Percentiles rank a stretch among this genome's conserved stretches.
These are phyloP conservation scores for Rosa persica DNA, from an alignment of 306 rosid species.

Conservation along the genomic window DNA sequence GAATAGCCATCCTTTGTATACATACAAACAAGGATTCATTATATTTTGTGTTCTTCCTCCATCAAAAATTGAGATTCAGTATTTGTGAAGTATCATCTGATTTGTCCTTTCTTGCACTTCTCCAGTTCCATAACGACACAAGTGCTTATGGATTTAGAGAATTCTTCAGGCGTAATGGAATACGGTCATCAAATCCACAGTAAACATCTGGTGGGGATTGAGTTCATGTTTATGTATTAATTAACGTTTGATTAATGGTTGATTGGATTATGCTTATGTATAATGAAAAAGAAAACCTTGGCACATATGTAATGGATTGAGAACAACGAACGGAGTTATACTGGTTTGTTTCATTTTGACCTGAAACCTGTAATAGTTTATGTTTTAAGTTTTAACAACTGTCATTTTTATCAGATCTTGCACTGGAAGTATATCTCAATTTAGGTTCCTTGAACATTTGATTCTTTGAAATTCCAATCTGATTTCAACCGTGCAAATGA, in stretches of 20 bases:
- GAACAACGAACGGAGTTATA: not conserved
- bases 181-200: slow-evolving; percentile 44
- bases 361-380: not conserved
- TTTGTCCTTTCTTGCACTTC: slow-evolving; percentile 21
- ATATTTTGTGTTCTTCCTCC: not conserved
- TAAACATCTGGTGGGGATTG: slow-evolving; percentile 22
- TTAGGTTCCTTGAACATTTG: not conserved
- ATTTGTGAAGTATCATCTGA: not conserved
- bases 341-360: slow-evolving; percentile 2
- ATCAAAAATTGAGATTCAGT: not conserved
- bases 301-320: slow-evolving; percentile 2
- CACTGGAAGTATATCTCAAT: not conserved
- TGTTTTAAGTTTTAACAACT: not conserved
- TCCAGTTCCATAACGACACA: slow-evolving; percentile 72
- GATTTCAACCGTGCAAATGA: not conserved
- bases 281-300: not conserved
- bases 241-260: not conserved
- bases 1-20: not conserved
- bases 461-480: not conserved
- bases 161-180: slow-evolving; percentile 76
- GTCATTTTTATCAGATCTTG: not conserved
- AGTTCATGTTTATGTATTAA: slow-evolving; percentile 1
- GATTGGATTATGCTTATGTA: not conserved
- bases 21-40: not conserved
- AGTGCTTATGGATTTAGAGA: slow-evolving; percentile 92